Evolutionary conservation across 495 filamentous ascomycete species (phyloP), one percentile per base, ranked within the genome.

Genomic region (Hypoxylon lienhwacheense): DNA sequence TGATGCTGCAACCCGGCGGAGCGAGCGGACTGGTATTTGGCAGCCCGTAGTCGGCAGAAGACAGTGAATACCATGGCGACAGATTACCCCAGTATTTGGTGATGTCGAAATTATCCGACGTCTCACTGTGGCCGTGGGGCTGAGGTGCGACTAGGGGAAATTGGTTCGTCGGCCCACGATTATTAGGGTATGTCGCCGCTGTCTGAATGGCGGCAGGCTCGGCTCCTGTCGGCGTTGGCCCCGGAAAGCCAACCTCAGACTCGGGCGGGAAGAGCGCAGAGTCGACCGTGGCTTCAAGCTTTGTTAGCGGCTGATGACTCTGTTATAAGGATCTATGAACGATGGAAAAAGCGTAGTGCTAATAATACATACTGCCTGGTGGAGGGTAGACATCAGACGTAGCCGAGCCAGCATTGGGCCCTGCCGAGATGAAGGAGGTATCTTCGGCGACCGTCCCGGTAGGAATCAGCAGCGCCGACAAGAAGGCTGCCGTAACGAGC

Each of bases 1-100:
- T 73, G 39, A 84, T 79, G 34, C 75, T 76, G 2, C 77, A 72
- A 12, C 79, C 79, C 1, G 49, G 15, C 1, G 64, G 64, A n/a
- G 57, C 61, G 11, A 66, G 53, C 15, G 64, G 64, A 42, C 53
- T 66, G 17, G 64, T 53, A 34, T 66, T 43, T n/a, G 64, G 61
- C 12, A 66, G 42, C 0, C 57, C 64, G 21, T 61, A 66, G 32
- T 66, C 64, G 36, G 64, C 56, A 8, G 64, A 66, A 2, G 56
- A 59, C 11, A 66, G 31, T 3, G 64, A 66, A 42, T 66, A 66
- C 64, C 64, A 66, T 12, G 64, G 64, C 6, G 64, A 64, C 37
- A 66, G 40, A 24, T 66, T 66, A 11, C 64, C 64, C 64, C 64
- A 66, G 11, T 66, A 64, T 20, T 59, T 64, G 14, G 64, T 61